Conservation (phyloP, 176 grass and related monocot genomes). For the Poa pratensis region DNA sequence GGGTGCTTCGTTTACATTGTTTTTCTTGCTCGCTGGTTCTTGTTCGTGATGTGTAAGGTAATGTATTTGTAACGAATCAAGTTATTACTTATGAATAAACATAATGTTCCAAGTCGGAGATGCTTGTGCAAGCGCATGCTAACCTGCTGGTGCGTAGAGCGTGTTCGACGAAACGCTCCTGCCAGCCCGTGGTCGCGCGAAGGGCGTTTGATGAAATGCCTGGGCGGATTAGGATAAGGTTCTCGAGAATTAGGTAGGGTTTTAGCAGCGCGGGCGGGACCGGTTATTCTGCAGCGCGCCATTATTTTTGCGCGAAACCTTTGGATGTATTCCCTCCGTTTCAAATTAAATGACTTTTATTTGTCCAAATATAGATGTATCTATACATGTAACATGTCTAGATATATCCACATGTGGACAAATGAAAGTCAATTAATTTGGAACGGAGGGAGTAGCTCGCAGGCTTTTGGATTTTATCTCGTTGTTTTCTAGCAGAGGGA, state of each 20-base stretch:
- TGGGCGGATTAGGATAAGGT: background rate
- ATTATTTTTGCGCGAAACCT: background rate
- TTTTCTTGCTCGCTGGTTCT: background rate
- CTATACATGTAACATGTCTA: no score
- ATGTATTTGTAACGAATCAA: conserved; percentile 32
- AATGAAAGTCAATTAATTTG: no score
- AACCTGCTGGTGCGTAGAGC: background rate
- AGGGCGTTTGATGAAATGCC: background rate
- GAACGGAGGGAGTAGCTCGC: background rate
- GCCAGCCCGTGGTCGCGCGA: background rate
- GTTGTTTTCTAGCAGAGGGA: background rate
- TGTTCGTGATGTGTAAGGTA: conserved; percentile 15
- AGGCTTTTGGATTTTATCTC: background rate
- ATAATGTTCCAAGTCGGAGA: background rate
- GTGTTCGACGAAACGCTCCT: conserved; percentile 12
- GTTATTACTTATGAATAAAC: background rate
- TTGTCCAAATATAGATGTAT: no score
- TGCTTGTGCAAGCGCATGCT: no score
- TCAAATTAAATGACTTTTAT: no score
- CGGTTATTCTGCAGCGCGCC: background rate
- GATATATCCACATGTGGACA: no score
- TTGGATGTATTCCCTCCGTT: no score
- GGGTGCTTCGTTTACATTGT: no score
- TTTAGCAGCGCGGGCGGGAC: background rate
- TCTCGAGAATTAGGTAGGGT: conserved; percentile 33